Evolutionary conservation across 768 basidiomycete species (phyloP), one percentile per base, ranked within the genome.

Genomic region (Chalciporus chontae): DNA sequence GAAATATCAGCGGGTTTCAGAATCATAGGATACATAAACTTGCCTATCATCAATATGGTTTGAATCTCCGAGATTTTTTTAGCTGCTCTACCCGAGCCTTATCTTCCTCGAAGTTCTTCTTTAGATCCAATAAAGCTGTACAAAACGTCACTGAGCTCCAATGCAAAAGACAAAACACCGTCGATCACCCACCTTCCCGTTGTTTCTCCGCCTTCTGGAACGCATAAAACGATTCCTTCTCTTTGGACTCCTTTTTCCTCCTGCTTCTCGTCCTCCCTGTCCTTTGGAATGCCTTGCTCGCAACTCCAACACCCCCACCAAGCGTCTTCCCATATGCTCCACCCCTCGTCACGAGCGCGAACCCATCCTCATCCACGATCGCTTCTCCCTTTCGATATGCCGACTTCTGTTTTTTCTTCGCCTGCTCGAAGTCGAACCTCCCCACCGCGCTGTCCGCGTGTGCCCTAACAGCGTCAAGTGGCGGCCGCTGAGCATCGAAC

Each of bases 131-230:
- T 48, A 84, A 65, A 38, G 77, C 83, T 84, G 42, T 14, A 47
- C 38, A 42, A 55, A 27, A 47, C 31, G 4, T 58, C 7, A 57
- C 43, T 27, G 23, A 17, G 10, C 50, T 32, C 14, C 9, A 37
- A 15, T 3, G 7, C 8, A 47, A 10, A 26, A 13, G 17, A 46
- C 10, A 9, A 27, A 26, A 6, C 8, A 3, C 31, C 51, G 4
- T 4, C 10, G 13, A 31, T 13, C 29, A 31, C 76, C 47, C 51
- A 94, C 93, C 84, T 68, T 85, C 79, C 50, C 91, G 73, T 67
- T 94, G 94, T 72, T 87, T 87, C 69, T 94, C 94, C 42, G 85
- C 86, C 62, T 84, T 83, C 68, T 96, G 92, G 77, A 94, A 95
- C 21, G 83, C 84, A 67, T 97, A 95, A 64, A 96, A 94, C 4